These are phyloP conservation scores for Yamadazyma dushanensis DNA, from an alignment of 1,139 yeast genomes.

Conservation along the genomic window DNA sequence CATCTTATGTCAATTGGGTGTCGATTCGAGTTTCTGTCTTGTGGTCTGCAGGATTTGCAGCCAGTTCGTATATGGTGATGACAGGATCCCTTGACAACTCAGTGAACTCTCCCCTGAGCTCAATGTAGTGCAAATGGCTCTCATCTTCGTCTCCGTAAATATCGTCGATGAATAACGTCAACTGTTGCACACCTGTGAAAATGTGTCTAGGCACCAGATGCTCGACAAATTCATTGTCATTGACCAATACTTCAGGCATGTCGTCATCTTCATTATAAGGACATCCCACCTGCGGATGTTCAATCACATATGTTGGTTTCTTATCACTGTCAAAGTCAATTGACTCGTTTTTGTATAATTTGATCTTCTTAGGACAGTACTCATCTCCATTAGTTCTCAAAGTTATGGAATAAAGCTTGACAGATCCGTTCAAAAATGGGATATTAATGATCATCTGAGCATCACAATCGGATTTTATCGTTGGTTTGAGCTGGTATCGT, in stretches of 20 bases:
- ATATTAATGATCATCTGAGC: conserved; percentile 73
- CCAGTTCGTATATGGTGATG: conserved; percentile 78
- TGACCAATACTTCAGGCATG: conserved; percentile 30
- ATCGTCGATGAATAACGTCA: conserved; percentile 67
- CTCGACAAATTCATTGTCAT: conserved; percentile 67
- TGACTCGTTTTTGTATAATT: conserved; percentile 67
- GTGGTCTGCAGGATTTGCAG: conserved; percentile 92
- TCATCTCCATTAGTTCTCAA: conserved; percentile 64
- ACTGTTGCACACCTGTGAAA: conserved; percentile 68
- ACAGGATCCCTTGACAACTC: conserved; percentile 67
- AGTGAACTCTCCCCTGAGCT: conserved; percentile 78
- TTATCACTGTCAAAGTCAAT: conserved; percentile 71
- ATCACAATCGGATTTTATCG: conserved; percentile 76
- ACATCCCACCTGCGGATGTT: conserved; percentile 65
- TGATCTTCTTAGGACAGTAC: conserved; percentile 68
- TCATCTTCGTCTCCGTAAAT: conserved; percentile 59
- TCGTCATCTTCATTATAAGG: conserved; percentile 36
- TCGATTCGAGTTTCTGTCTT: too few relatives aligned
- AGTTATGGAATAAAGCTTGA: conserved; percentile 71
- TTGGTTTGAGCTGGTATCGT: conserved; percentile 45
- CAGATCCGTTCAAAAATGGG: conserved; percentile 71
- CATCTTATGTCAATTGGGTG: too few relatives aligned
- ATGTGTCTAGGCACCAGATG: conserved; percentile 75
- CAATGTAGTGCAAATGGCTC: conserved; percentile 65
- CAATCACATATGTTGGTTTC: conserved; percentile 53